A percentile compares a stretch with the other conserved stretches of the same genome.
These are phyloP conservation scores for Volvox reticuliferus DNA, from an alignment of 139 green algal species.

Conservation along the genomic window DNA sequence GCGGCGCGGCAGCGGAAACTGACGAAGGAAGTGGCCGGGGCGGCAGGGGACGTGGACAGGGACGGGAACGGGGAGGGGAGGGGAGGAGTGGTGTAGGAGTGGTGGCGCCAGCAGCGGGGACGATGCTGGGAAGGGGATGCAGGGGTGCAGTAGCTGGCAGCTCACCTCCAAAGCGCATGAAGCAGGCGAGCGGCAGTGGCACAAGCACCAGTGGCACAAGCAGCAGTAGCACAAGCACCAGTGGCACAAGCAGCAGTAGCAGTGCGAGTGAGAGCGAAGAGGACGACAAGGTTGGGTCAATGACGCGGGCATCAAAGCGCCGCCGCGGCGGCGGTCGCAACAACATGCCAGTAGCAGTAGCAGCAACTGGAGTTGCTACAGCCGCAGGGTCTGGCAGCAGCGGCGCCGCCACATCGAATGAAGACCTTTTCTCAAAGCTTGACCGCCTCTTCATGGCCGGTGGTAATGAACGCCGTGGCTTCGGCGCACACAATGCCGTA, in stretches of 20 bases:
- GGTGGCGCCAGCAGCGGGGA: background rate
- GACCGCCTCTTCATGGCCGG: slow-evolving; percentile 9
- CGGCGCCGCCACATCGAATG: background rate
- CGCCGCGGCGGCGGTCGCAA: background rate
- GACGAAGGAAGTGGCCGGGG: background rate
- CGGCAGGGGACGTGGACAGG: background rate
- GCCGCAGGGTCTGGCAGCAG: background rate
- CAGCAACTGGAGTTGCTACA: too few relatives aligned
- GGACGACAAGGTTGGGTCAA: background rate
- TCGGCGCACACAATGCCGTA: too few relatives aligned
- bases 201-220: slow-evolving; percentile 49
- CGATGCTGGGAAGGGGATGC: background rate
- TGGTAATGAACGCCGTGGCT: background rate
- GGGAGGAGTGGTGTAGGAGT: background rate
- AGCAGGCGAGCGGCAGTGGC: slow-evolving; percentile 19
- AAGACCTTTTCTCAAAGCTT: slow-evolving; percentile 4
- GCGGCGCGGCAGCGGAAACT: too few relatives aligned
- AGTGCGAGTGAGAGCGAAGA: background rate
- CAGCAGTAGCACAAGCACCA: slow-evolving; percentile 15
- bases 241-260: background rate
- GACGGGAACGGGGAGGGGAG: background rate
- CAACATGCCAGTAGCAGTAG: too few relatives aligned
- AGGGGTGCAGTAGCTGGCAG: background rate
- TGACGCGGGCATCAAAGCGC: background rate
- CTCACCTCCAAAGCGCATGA: background rate